Base-by-base conservation (phyloP, 2,329 filamentous ascomycete genomes). In the Colletotrichum orbiculare region DNA sequence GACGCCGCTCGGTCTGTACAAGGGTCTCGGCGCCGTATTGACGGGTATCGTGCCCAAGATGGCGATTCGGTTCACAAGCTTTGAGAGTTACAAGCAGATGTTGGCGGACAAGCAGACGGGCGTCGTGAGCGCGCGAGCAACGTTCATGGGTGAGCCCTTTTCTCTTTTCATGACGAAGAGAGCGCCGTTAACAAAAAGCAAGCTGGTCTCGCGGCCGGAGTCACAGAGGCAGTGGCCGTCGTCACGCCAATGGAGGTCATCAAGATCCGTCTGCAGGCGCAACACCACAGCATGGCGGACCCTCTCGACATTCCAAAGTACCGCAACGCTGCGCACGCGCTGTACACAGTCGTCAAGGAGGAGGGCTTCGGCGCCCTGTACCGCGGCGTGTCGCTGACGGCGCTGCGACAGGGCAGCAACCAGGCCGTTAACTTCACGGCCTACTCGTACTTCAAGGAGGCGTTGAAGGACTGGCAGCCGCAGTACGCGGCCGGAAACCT, bases 241-340 rank as follows among this genome's bases (percentile, higher is more conserved):
- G 96, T 99, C 61, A 97, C 94, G 37, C 96, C 96, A 6, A 99
- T 99, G 96, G 96, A 99, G 83, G 96, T 99, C 67, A 89, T 99
- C 81, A 99, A 99, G 87, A 99, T 99, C 76, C 92, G 96, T 53
- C 87, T 99, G 71, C 96, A 99, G 85, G 95, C 95, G 5, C 96
- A 99, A 82, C 93, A 97, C 82, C 96, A 99, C 87, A 93, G 89
- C 76, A 96, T 99, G 90, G 94, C 96, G 53, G 96, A 99, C 76
- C 96, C 96, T 6, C 89, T 98, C 71, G 96, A 98, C 77, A 79
- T 97, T 8, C 96, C 96, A 69, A 98, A 98, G 82, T 98, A 98
- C 84, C 92, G 95, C 76, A 97, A 97, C 79, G 95, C 95, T 34
- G 94, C 94, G 15, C 88, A 90, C 77, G 88, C 88, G 7, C 79